Evolutionary conservation across 2,329 filamentous ascomycete genomes (phyloP).

Genomic region (Keithomyces neogunnii): DNA sequence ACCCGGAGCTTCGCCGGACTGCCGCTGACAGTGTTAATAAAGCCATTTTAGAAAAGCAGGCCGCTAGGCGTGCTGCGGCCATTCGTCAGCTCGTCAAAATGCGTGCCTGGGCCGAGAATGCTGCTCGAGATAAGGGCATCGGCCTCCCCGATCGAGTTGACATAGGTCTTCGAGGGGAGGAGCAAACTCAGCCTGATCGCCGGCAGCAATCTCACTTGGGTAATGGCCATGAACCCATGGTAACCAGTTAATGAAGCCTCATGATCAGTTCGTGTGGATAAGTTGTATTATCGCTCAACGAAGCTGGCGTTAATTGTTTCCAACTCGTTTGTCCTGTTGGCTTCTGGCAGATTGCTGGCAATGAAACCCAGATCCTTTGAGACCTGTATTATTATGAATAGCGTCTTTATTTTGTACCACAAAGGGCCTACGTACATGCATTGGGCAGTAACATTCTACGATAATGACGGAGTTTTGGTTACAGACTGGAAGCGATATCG

Average conservation of each 20-base stretch:
- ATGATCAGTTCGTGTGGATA: not conserved
- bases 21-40: slow-evolving; percentile 89
- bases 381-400: not conserved
- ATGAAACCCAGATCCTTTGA: not conserved
- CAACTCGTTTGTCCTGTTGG: too few relatives aligned
- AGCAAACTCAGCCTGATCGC: slow-evolving; percentile 19
- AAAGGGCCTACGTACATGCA: not conserved
- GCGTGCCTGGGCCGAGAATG: slow-evolving; percentile 74
- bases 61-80: slow-evolving; percentile 66
- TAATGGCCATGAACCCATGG: slow-evolving; percentile 42
- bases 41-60: slow-evolving; percentile 69
- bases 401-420: not conserved
- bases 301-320: too few relatives aligned
- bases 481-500: slow-evolving; percentile 1
- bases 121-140: slow-evolving; percentile 32
- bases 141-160: slow-evolving; percentile 25
- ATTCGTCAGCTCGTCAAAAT: slow-evolving; percentile 75
- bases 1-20: slow-evolving; percentile 68
- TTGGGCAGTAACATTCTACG: not conserved
- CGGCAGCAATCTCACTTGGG: slow-evolving; percentile 14
- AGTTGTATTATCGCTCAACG: not conserved
- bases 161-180: slow-evolving; percentile 29
- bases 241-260: slow-evolving; percentile 34
- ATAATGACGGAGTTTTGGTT: not conserved
- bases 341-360: not conserved